phyloP scores from a whole-genome alignment of 768 basidiomycete species.

The Boletus rubescentipes region DNA sequence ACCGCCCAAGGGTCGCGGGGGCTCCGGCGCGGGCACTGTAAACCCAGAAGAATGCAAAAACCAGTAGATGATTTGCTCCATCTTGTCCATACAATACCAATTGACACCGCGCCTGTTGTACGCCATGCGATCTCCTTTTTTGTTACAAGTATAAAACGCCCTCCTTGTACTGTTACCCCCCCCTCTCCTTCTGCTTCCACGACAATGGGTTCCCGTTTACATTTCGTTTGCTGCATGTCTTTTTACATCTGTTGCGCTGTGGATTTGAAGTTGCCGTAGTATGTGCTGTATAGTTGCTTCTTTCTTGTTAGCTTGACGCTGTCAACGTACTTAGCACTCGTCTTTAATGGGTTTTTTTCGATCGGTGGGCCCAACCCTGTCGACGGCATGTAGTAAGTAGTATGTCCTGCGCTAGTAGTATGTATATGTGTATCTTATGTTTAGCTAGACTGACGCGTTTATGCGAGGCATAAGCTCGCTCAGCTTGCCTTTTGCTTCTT shows the following conservation, averaged over 20 bases:
- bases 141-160: conserved; percentile 17
- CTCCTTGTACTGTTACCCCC: conserved; percentile 14
- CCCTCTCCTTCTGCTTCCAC: conserved; percentile 1
- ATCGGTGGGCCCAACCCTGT: neutral
- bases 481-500: no score
- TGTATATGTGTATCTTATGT: no score
- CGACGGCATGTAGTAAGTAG: neutral
- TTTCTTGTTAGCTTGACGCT: neutral
- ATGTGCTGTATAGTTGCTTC: conserved; percentile 8
- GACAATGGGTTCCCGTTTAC: neutral
- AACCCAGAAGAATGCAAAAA: conserved; percentile 90
- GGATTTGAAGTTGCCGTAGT: conserved; percentile 12
- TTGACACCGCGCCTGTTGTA: conserved; percentile 9
- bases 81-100: conserved; percentile 21
- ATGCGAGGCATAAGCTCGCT: no score
- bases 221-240: neutral
- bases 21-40: conserved; percentile 37
- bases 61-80: conserved; percentile 50
- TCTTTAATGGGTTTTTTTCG: conserved; percentile 23
- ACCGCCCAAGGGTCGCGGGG: conserved; percentile 56
- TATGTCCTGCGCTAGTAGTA: neutral
- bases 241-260: conserved; percentile 1
- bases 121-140: conserved; percentile 12
- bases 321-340: conserved; percentile 16
- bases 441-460: no score